A percentile compares a stretch with the other conserved stretches of the same genome.
Evolutionary conservation across 768 basidiomycete species (phyloP).

Genomic region (Tricholoma bakamatsutake): DNA sequence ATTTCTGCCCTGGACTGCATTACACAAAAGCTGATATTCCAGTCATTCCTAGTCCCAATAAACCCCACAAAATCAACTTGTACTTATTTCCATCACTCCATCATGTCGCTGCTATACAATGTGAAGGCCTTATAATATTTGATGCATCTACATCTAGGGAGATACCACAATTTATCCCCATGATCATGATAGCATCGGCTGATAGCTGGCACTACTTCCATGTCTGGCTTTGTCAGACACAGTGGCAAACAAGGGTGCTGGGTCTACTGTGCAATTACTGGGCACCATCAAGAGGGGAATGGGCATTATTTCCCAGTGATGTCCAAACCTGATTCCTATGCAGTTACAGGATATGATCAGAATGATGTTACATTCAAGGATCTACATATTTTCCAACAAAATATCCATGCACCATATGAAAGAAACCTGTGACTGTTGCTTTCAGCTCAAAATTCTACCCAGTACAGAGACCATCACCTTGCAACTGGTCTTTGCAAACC

Average conservation of each 20-base stretch:
- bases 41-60: slow-evolving; percentile 2
- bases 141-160: slow-evolving; percentile 16
- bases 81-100: slow-evolving; percentile 17
- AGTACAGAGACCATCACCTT: neutral
- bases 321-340: slow-evolving; percentile 20
- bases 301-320: slow-evolving; percentile 27
- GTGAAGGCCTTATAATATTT: slow-evolving; percentile 26
- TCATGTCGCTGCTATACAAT: slow-evolving; percentile 8
- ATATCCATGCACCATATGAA: neutral
- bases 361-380: slow-evolving; percentile 15
- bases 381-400: slow-evolving; percentile 1
- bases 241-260: slow-evolving; percentile 29
- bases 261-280: slow-evolving; percentile 23
- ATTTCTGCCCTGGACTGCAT: neutral
- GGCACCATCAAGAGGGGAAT: slow-evolving; percentile 16
- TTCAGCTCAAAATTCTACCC: neutral
- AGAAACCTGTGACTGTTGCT: neutral
- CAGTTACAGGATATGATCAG: slow-evolving; percentile 18
- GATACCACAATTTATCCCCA: slow-evolving; percentile 13
- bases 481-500: neutral
- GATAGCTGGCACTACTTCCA: slow-evolving; percentile 25
- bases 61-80: slow-evolving; percentile 6
- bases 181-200: slow-evolving; percentile 21
- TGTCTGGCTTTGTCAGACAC: slow-evolving; percentile 29
- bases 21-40: slow-evolving; percentile 7